Conservation (phyloP, 306 rosid genomes). For the Casuarina equisetifolia region DNA sequence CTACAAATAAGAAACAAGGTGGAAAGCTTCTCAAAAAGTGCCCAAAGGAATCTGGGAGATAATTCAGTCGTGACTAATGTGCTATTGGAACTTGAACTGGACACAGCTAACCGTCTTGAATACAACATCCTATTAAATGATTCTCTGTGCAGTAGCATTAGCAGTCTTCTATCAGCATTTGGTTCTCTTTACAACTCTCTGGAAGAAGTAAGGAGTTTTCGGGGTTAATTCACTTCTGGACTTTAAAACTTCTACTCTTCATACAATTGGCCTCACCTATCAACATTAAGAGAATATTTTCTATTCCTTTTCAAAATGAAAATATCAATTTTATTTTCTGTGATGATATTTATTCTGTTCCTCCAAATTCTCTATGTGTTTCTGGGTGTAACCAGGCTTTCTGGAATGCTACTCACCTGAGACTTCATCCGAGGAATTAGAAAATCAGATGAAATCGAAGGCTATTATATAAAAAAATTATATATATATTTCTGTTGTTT, state of each 20-base stretch:
- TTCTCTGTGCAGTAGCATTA: conserved; percentile 10
- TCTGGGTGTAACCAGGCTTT: background rate
- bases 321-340: background rate
- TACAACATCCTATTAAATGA: conserved; percentile 20
- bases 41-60: conserved; percentile 26
- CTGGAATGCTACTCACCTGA: background rate
- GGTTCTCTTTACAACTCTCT: conserved; percentile 12
- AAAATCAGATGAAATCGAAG: background rate
- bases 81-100: conserved; percentile 15
- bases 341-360: background rate
- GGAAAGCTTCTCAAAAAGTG: conserved; percentile 38
- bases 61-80: conserved; percentile 34
- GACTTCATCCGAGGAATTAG: background rate
- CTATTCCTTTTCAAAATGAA: background rate
- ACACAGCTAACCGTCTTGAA: conserved; percentile 13
- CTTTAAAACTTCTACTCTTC: background rate
- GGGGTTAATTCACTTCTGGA: conserved; percentile 11
- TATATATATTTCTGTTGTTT: no score
- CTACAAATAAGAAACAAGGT: conserved; percentile 34
- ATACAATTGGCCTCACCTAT: background rate
- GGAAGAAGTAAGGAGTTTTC: background rate
- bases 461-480: no score
- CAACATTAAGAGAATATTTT: background rate
- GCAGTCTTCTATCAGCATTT: conserved; percentile 17
- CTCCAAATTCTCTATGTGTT: background rate